Percentiles rank a stretch among this genome's conserved stretches.
Evolutionary conservation across 2,329 filamentous ascomycete species (phyloP).

Genomic region (Pyrenophora teres): DNA sequence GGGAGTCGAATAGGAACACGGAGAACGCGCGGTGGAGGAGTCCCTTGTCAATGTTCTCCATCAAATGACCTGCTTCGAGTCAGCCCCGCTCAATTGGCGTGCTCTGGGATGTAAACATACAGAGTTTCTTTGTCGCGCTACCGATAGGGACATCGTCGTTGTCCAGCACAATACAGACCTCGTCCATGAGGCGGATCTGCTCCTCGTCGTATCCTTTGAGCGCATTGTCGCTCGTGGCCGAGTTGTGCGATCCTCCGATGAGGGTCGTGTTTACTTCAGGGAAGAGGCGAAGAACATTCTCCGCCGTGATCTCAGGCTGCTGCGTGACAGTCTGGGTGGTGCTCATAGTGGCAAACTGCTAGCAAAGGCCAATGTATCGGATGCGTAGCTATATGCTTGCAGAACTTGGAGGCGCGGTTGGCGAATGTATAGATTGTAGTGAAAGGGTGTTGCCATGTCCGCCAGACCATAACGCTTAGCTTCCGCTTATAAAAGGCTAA

Average conservation of each 20-base stretch:
- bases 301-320: constrained; percentile 73
- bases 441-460: not conserved
- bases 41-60: constrained; percentile 97
- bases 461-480: too few species aligned
- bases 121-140: constrained; percentile 96
- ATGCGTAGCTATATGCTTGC: constrained; percentile 3
- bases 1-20: constrained; percentile 93
- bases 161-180: constrained; percentile 96
- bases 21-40: constrained; percentile 97
- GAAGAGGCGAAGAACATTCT: constrained; percentile 85
- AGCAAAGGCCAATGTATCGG: not conserved
- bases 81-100: constrained; percentile 6
- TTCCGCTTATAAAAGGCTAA: too few species aligned
- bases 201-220: constrained; percentile 94
- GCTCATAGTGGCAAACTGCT: constrained; percentile 36
- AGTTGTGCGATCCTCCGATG: constrained; percentile 65
- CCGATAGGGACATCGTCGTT: constrained; percentile 91
- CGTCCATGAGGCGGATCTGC: constrained; percentile 97
- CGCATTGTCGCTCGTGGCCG: constrained; percentile 62
- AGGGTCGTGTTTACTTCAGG: constrained; percentile 74
- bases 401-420: constrained; percentile 5
- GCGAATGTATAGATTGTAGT: not conserved
- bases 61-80: constrained; percentile 76
- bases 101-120: constrained; percentile 58
- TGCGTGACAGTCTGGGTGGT: constrained; percentile 38